Evolutionary conservation across 768 basidiomycete genomes (phyloP), one percentile per base, ranked within the genome.

Genomic region (Daedaleopsis sinensis): DNA sequence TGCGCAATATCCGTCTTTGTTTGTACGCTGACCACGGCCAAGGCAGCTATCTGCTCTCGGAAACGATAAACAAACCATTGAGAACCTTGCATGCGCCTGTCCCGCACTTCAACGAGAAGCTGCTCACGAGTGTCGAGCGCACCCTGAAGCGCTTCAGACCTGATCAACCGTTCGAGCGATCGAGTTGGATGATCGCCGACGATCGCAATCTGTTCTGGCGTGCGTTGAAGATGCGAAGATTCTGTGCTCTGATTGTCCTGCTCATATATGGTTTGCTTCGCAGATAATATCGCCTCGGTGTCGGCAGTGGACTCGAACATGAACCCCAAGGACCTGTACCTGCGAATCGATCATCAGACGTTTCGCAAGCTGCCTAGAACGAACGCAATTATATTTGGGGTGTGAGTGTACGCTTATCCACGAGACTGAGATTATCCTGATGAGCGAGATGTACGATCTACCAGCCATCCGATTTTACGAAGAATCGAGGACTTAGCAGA

Each of bases 281-380:
- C 38, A 73, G 71, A 72, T 49, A 71, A 69, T 47, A 70, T 71
- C 46, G 64, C 65, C 1, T 57, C 63, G 6, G 46, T 36, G 2
- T 36, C 55, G 4, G 53, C 66, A 8, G 39, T 42, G 39, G 51
- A 58, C 12, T 65, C 63, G 12, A 60, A 64, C 32, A 48, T 72
- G 32, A 66, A 72, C 16, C 70, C 74, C 21, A 66, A 72, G 54
- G 74, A 76, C 51, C 63, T 72, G 23, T 71, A 67, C 62, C 68
- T 76, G 52, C 72, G 74, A 24, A 69, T 73, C 58, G 74, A 76
- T 61, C 71, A 73, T 60, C 74, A 77, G 62, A 75, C 74, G 10
- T 77, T 77, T 65, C 71, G 76, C 60, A 77, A 77, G 66, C 71
- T 77, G 0, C 76, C 74, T 5, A 63, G 65, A 16, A 64, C 72